Conservation (phyloP, 2,329 filamentous ascomycete genomes). For the Colletotrichum aenigma region DNA sequence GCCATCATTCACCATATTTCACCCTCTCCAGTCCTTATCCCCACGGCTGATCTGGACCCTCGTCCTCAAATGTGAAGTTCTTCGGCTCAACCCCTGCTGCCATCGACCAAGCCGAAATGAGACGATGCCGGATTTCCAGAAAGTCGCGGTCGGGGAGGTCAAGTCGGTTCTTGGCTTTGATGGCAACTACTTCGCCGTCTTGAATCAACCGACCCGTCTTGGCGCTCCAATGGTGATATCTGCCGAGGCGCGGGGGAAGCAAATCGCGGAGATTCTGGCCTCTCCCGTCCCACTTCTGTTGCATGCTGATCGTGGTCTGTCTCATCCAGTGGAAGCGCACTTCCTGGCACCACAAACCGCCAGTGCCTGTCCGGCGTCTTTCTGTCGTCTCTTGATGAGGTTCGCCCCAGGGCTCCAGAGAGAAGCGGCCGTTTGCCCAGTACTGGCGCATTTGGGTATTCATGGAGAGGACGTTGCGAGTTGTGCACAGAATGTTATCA, state of each 20-base stretch:
- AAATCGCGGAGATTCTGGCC: background rate
- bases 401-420: background rate
- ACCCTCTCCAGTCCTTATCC: background rate
- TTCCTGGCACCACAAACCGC: background rate
- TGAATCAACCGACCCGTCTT: background rate
- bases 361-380: background rate
- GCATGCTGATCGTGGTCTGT: background rate
- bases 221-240: background rate
- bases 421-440: background rate
- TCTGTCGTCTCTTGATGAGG: background rate
- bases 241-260: background rate
- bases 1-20: background rate
- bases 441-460: background rate
- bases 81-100: background rate
- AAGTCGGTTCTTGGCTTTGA: background rate
- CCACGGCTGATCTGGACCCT: rapidly evolving
- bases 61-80: background rate
- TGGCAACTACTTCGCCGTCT: background rate
- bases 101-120: background rate
- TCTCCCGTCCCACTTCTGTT: background rate
- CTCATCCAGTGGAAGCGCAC: background rate
- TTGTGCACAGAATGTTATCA: background rate
- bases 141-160: background rate
- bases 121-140: background rate
- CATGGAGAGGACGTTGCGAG: background rate